Evolutionary conservation across 2,329 filamentous ascomycete genomes (phyloP), one percentile per base, ranked within the genome.

Genomic region (Phaeosphaeriaceae sp.): DNA sequence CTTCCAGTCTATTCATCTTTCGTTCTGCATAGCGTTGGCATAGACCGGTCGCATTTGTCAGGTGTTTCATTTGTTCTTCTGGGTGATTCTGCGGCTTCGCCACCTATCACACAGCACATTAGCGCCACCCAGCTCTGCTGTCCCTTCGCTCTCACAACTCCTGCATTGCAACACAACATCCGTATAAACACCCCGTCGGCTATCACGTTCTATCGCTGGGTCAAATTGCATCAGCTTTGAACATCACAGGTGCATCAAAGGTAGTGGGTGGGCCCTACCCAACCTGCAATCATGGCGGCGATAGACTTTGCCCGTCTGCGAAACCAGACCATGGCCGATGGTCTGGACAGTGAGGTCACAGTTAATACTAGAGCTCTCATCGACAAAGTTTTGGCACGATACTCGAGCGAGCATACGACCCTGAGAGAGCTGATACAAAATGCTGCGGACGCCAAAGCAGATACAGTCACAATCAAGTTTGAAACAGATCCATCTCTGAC

Each of bases 341-440:
- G 93, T 61, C 93, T 97, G 69, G 95, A 98, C 78, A 95, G 98
- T 79, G 95, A 95, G 44, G 95, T 99, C 56, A 99, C 95, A 0
- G 95, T 99, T 73, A 97, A 99, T 75, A 99, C 95, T 50, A 87
- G 96, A 73, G 95, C 95, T 46, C 80, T 99, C 69, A 99, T 99
- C 75, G 96, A 98, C 81, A 99, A 99, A 79, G 94, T 99, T 11
- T 86, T 99, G 51, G 95, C 95, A 10, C 86, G 95, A 73, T 99
- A 99, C 77, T 97, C 94, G 2, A 94, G 95, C 70, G 96, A 99
- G 82, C 97, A 94, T 90, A 89, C 86, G 13, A 88, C 88, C 13
- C 81, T 99, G 19, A 88, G 95, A 83, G 95, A 99, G 77, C 88
- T 99, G 61, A 93, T 99, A 47, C 95, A 99, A 75, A 99, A 99